Evolutionary conservation across 371 early-diverging fungal genomes (phyloP).

Genomic region (Choanephora cucurbitarum): DNA sequence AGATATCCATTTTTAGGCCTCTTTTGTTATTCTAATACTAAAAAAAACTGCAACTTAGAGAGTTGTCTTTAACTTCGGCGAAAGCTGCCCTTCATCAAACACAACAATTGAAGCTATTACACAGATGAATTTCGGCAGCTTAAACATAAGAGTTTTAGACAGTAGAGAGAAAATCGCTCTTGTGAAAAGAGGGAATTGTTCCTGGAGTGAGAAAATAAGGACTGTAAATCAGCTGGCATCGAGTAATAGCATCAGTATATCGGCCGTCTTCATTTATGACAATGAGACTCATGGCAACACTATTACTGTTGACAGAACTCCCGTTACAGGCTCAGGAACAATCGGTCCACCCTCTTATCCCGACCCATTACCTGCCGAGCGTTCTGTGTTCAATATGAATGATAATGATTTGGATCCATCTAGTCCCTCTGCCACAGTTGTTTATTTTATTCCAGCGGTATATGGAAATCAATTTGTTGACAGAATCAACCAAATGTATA

Average conservation of each 20-base stretch:
- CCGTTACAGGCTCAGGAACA: conserved; percentile 7
- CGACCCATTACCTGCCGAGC: conserved; percentile 13
- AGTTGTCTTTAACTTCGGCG: conserved; percentile 29
- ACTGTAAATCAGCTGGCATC: conserved; percentile 15
- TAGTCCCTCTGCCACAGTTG: conserved; percentile 6
- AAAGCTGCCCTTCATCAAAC: conserved; percentile 22
- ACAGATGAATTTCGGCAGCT: conserved; percentile 15
- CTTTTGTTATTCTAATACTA: no score
- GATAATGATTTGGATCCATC: conserved; percentile 27
- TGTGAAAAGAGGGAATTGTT: conserved; percentile 29
- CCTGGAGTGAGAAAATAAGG: conserved; percentile 32
- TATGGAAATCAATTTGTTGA: conserved; percentile 23
- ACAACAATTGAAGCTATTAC: conserved; percentile 16
- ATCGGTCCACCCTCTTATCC: conserved; percentile 8
- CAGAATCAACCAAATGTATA: conserved; percentile 11
- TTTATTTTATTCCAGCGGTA: conserved; percentile 26
- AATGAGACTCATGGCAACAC: conserved; percentile 16
- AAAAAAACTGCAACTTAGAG: conserved; percentile 11
- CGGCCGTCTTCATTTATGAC: conserved; percentile 31
- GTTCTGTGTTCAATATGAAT: conserved; percentile 23
- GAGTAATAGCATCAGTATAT: conserved; percentile 10
- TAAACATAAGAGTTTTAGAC: conserved; percentile 4
- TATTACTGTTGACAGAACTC: conserved; percentile 4
- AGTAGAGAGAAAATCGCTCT: conserved; percentile 26
- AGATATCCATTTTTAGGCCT: no score